Base-by-base conservation (phyloP, 192 early-diverging fungal genomes). In the Entomortierella chlamydospora region DNA sequence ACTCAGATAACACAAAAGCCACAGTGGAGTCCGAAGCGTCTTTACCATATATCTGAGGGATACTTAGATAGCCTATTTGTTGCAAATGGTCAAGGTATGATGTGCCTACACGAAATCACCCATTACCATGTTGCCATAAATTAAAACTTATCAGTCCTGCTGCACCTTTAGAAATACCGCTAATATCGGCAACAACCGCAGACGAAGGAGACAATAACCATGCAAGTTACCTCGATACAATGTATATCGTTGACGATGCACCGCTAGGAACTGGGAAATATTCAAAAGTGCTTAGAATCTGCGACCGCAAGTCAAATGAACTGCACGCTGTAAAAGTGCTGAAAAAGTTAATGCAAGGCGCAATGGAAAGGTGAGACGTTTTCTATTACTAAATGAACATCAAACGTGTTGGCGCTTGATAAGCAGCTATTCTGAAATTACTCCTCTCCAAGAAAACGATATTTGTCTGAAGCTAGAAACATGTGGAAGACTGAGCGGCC, bases 321-420 rank as follows among this genome's bases (percentile, higher is more conserved):
- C 31, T 57, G 10, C 34, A 33, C 30, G 55, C 55, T 37, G 29
- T 57, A 57, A 57, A 57, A n/a, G 4, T 57, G 17, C 31, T 57
- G 31, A 57, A 34, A 29, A 33, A 57, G 1, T n/a, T 11, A 2
- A 30, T 30, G 9, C 25, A 57, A n/a, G 55, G 55, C 15, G 13
- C 28, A 11, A 34, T 57, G 31, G 31, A 33, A 30, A 57, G 55
- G 55, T 57, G 12, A 23, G 30, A 3, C 26, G 25, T 17, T 17
- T 12, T 47, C 4, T 47, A 12, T 11, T 4, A 20, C 20, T 17
- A 20, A 20, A 15, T 47, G 45, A 20, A 47, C 15, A 17, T 15
- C 2, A 12, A 47, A 47, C 15, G 15, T 47, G 15, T 47, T 47
- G 6, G 7, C 39, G 39, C 45, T 20, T 20, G 12, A 17, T 47